Evolutionary conservation across 164 flowering plant species (phyloP), one percentile per base, ranked within the genome.

Genomic region (Tetrastigma voinierianum): DNA sequence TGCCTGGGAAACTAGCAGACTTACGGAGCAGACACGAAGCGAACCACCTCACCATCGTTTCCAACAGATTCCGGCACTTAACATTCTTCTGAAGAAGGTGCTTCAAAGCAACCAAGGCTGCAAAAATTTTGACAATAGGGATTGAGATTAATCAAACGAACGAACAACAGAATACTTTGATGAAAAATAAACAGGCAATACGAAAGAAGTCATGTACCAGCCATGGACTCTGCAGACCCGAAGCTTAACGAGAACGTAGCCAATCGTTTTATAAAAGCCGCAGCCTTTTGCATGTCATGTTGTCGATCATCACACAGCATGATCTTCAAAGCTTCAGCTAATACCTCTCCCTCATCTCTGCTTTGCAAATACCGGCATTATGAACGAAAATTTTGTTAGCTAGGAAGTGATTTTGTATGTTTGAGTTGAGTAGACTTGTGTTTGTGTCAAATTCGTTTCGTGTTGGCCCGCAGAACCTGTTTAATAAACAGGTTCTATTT

Each of bases 31-130:
- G 88, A 64, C 97, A 96, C 7, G 97, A 88, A 67, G 90, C 3
- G 97, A 95, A 64, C 98, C 97, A 67, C 98, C 98, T 58, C 97
- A 96, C 64, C 89, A 77, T 95, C 98, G 72, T 92, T 77, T 95
- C 97, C 67, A 95, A 78, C 62, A 91, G 69, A 77, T 89, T 86
- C 24, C 96, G 81, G 73, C 97, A 92, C 74, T 95, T 95, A 59
- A 82, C 73, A 70, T 95, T 92, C 80, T 86, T 95, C 70, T 72
- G 94, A 66, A 95, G 96, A 58, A 95, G 86, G 79, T 87, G 86
- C 80, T 75, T 91, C 52, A 86, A 58, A 10, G 98, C 89, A 21
- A 90, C 96, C 78, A 94, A 74, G 43, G 95, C 98, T 94, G 84
- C 76, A 82, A 78, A 58, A 61, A 12, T 51, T 15, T 49, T 54